Evolutionary conservation across 2,329 filamentous ascomycete species (phyloP).

Genomic region (Ophiognomonia clavigignenti-juglandacearum): DNA sequence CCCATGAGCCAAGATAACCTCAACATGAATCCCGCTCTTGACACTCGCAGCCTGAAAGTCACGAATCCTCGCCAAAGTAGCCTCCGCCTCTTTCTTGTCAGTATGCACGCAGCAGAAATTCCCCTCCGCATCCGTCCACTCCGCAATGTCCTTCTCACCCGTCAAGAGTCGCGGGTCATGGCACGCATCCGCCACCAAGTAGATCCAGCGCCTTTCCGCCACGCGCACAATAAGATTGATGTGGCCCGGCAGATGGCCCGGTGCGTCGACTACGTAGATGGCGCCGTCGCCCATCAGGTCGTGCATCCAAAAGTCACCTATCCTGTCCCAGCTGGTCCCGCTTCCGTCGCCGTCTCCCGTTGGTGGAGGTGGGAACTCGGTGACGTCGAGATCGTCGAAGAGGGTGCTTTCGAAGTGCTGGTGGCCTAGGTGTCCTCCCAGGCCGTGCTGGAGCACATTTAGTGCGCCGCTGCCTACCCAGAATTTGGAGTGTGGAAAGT

Average conservation of each 20-base stretch:
- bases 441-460: slow-evolving; percentile 31
- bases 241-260: slow-evolving; percentile 47
- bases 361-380: slow-evolving; percentile 35
- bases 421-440: slow-evolving; percentile 23
- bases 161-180: slow-evolving; percentile 46
- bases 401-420: slow-evolving; percentile 27
- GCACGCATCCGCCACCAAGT: slow-evolving; percentile 48
- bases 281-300: slow-evolving; percentile 43
- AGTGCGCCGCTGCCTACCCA: slow-evolving; percentile 44
- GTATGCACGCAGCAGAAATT: slow-evolving; percentile 44
- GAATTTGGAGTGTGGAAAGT: slow-evolving; percentile 44
- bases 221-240: slow-evolving; percentile 42
- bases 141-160: slow-evolving; percentile 46
- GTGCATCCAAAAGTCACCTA: slow-evolving; percentile 38
- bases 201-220: slow-evolving; percentile 35
- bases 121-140: slow-evolving; percentile 41
- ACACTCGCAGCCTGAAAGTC: slow-evolving; percentile 28
- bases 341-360: not conserved
- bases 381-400: slow-evolving; percentile 27
- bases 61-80: slow-evolving; percentile 36
- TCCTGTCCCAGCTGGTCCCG: slow-evolving; percentile 34
- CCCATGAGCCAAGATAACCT: slow-evolving; percentile 48
- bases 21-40: slow-evolving; percentile 29
- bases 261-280: slow-evolving; percentile 42
- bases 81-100: slow-evolving; percentile 37